Evolutionary conservation across 1,284 basidiomycete species (phyloP).

Genomic region (Paramarasmius palmivorus): DNA sequence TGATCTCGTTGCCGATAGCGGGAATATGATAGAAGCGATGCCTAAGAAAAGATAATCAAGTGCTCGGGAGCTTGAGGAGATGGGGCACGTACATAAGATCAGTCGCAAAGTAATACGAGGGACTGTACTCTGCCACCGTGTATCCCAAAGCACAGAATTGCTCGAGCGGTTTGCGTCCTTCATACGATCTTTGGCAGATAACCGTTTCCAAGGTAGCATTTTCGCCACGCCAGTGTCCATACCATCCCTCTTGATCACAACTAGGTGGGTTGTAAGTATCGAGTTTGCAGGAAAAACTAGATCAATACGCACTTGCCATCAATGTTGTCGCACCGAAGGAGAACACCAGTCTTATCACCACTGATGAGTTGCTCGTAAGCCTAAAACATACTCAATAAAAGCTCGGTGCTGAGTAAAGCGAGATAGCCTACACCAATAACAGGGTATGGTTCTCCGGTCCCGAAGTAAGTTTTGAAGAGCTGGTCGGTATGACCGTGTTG

Average conservation of each 20-base stretch:
- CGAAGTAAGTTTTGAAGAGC: constrained; percentile 10
- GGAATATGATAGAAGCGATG: constrained; percentile 10
- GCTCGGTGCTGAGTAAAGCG: not conserved
- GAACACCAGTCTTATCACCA: constrained; percentile 8
- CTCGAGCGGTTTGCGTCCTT: constrained; percentile 3
- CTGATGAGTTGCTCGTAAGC: constrained; percentile 8
- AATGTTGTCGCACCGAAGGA: constrained; percentile 10
- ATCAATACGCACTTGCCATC: constrained; percentile 5
- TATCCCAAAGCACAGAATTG: constrained; percentile 7
- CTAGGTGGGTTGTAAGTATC: not conserved
- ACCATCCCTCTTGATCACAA: constrained; percentile 11
- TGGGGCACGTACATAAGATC: constrained; percentile 8
- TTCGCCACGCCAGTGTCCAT: constrained; percentile 10
- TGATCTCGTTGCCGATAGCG: not conserved
- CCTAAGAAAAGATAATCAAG: not conserved
- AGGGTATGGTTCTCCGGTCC: constrained; percentile 5
- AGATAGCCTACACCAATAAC: constrained; percentile 6
- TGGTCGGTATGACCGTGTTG: constrained; percentile 2
- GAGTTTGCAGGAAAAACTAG: not conserved
- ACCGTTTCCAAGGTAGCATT: constrained; percentile 11
- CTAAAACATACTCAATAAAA: not conserved
- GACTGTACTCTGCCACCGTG: constrained; percentile 3
- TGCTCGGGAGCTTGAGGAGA: not conserved
- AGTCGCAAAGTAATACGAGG: constrained; percentile 11
- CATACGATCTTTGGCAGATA: constrained; percentile 9